phyloP scores from a whole-genome alignment of 108 stramenopile genomes.

The Stephanodiscus minutulus region DNA sequence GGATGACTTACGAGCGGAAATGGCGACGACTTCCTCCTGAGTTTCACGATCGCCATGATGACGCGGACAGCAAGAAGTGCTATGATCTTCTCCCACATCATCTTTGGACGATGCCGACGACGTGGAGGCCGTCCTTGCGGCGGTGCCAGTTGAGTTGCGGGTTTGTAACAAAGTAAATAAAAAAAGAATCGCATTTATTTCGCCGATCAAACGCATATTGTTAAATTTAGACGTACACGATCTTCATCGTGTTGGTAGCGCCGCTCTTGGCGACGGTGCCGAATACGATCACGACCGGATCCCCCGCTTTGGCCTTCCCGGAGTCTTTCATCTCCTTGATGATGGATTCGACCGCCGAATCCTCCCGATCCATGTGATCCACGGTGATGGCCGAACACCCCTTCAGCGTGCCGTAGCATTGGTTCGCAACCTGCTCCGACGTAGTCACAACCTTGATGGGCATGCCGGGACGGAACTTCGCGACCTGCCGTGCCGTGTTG shows the following conservation, averaged over 20 bases:
- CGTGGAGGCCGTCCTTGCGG: too few relatives aligned
- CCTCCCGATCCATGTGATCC: conserved; percentile 66
- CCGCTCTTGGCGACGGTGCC: conserved; percentile 64
- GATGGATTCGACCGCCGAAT: conserved; percentile 77
- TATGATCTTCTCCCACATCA: too few relatives aligned
- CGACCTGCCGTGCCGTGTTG: conserved; percentile 90
- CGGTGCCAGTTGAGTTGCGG: too few relatives aligned
- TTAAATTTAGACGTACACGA: conserved; percentile 68
- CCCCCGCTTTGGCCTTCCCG: conserved; percentile 84
- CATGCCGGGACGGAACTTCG: conserved; percentile 95
- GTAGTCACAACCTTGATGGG: conserved; percentile 88
- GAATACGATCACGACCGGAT: conserved; percentile 88
- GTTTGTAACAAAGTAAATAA: too few relatives aligned
- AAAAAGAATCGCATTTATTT: not conserved
- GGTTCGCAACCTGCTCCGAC: conserved; percentile 77
- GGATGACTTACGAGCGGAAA: too few relatives aligned
- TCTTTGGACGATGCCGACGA: too few relatives aligned
- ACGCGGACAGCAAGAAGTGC: too few relatives aligned
- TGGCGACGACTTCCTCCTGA: too few relatives aligned
- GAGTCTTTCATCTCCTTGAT: conserved; percentile 62
- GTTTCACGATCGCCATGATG: too few relatives aligned
- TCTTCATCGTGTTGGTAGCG: conserved; percentile 83
- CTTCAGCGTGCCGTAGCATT: conserved; percentile 78
- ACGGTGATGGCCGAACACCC: conserved; percentile 73
- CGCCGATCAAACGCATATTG: not conserved